A percentile compares a stretch with the other conserved stretches of the same genome.
These are phyloP conservation scores for Cladosporium sphaerospermum DNA, from an alignment of 2,329 filamentous ascomycete species.

Conservation along the genomic window DNA sequence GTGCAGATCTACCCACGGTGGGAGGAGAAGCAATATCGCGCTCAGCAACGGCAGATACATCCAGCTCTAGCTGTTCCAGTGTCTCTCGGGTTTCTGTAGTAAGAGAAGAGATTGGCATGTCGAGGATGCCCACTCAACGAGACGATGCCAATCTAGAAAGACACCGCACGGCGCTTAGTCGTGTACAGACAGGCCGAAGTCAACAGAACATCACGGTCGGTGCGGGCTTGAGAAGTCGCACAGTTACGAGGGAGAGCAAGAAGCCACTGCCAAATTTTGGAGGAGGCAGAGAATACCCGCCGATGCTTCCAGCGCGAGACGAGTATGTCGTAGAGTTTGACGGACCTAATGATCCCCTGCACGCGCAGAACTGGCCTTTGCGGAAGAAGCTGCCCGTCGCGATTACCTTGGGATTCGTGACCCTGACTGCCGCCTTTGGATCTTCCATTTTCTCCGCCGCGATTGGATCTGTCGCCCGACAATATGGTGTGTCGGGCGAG, in stretches of 20 bases:
- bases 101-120: conserved; percentile 45
- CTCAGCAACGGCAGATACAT: conserved; percentile 46
- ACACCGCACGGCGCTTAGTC: conserved; percentile 61
- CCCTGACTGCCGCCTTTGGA: conserved; percentile 62
- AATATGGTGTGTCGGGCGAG: conserved; percentile 39
- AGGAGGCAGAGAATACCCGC: conserved; percentile 64
- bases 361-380: conserved; percentile 81
- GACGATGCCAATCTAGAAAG: conserved; percentile 54
- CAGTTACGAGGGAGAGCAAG: conserved; percentile 45
- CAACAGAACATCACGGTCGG: conserved; percentile 68
- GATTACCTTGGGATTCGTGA: conserved; percentile 66
- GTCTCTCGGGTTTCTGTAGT: conserved; percentile 28
- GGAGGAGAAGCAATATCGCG: conserved; percentile 44
- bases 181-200: conserved; percentile 62
- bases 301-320: conserved; percentile 61
- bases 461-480: conserved; percentile 35
- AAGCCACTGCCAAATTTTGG: conserved; percentile 63
- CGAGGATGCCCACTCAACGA: conserved; percentile 56
- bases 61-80: conserved; percentile 22
- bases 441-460: conserved; percentile 48
- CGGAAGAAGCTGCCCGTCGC: conserved; percentile 69
- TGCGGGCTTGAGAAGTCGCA: conserved; percentile 34
- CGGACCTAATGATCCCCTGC: conserved; percentile 72
- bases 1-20: background rate
- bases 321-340: conserved; percentile 78